Conservation (phyloP, 352 stramenopile genomes). For the Ochromonadaceae sp. region DNA sequence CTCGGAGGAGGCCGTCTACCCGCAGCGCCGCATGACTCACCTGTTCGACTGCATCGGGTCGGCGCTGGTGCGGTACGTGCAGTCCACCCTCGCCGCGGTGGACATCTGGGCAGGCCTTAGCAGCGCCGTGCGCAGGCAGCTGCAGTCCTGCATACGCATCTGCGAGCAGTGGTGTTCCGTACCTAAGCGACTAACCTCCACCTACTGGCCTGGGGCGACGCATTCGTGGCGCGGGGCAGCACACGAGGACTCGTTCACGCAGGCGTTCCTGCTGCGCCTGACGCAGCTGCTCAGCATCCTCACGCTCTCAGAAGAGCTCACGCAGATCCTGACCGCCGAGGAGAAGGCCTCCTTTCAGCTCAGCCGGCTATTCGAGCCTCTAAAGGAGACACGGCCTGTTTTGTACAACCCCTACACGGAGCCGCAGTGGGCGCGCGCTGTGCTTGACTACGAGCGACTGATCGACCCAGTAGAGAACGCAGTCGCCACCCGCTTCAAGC, state of each 20-base stretch:
- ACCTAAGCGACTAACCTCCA: slow-evolving; percentile 39
- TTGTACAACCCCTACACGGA: slow-evolving; percentile 79
- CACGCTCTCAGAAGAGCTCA: slow-evolving; percentile 33
- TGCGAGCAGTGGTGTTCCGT: slow-evolving; percentile 58
- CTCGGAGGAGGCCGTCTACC: slow-evolving; percentile 44
- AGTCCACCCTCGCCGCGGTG: slow-evolving; percentile 24
- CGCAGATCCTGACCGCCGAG: slow-evolving; percentile 20
- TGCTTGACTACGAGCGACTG: slow-evolving; percentile 52
- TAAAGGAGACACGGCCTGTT: slow-evolving; percentile 45
- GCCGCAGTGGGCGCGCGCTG: slow-evolving; percentile 45
- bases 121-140: slow-evolving; percentile 40
- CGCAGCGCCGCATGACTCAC: slow-evolving; percentile 63
- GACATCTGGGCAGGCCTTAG: slow-evolving; percentile 50
- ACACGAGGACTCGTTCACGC: slow-evolving; percentile 37
- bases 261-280: slow-evolving; percentile 44
- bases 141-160: slow-evolving; percentile 46
- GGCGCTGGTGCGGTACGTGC: slow-evolving; percentile 43
- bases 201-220: slow-evolving; percentile 48
- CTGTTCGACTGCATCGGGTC: slow-evolving; percentile 55
- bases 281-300: slow-evolving; percentile 56
- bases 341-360: slow-evolving; percentile 23
- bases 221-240: slow-evolving; percentile 50
- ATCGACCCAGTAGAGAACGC: slow-evolving; percentile 58
- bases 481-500: slow-evolving; percentile 54
- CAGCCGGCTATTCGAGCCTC: slow-evolving; percentile 48